phyloP scores from a whole-genome alignment of 2,329 filamentous ascomycete species.

The Cytospora paraplurivora region DNA sequence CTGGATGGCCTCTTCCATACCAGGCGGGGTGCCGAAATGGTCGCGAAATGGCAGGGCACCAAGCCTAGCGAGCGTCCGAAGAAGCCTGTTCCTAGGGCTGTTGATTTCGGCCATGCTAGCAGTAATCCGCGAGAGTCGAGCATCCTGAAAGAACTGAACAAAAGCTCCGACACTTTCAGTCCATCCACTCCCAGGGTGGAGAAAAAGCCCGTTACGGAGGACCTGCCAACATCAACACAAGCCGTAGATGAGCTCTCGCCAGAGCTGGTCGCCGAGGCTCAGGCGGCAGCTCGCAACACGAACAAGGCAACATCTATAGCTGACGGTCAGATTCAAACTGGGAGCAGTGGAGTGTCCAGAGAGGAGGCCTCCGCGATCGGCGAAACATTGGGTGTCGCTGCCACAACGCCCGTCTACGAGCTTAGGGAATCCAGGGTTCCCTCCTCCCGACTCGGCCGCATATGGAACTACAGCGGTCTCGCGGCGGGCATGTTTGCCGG shows the following conservation, averaged over 20 bases:
- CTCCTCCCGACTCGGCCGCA: constrained; percentile 78
- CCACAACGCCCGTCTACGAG: constrained; percentile 54
- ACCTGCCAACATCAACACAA: not conserved
- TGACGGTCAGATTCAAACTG: constrained; percentile 9
- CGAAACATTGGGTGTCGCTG: constrained; percentile 31
- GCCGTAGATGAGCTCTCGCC: not conserved
- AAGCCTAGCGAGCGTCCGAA: constrained; percentile 11
- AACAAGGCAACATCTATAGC: not conserved
- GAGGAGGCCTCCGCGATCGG: constrained; percentile 35
- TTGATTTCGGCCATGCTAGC: constrained; percentile 7
- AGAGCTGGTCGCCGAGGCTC: not conserved
- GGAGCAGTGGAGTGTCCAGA: constrained; percentile 18
- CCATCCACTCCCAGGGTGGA: not conserved
- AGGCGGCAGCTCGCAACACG: not conserved
- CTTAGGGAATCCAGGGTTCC: constrained; percentile 90
- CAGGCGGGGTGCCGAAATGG: constrained; percentile 20
- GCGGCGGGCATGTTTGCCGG: constrained; percentile 96
- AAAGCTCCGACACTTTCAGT: not conserved
- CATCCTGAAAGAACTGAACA: constrained; percentile 15
- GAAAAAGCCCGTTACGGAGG: not conserved
- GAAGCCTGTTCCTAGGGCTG: constrained; percentile 13
- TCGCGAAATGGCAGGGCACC: constrained; percentile 26
- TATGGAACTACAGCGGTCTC: constrained; percentile 94
- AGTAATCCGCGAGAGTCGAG: constrained; percentile 7
- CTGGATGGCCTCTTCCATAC: constrained; percentile 26